Percentiles rank a stretch among this genome's conserved stretches.
phyloP scores from a whole-genome alignment of 495 filamentous ascomycete species.

The Chaetomidium leptoderma region DNA sequence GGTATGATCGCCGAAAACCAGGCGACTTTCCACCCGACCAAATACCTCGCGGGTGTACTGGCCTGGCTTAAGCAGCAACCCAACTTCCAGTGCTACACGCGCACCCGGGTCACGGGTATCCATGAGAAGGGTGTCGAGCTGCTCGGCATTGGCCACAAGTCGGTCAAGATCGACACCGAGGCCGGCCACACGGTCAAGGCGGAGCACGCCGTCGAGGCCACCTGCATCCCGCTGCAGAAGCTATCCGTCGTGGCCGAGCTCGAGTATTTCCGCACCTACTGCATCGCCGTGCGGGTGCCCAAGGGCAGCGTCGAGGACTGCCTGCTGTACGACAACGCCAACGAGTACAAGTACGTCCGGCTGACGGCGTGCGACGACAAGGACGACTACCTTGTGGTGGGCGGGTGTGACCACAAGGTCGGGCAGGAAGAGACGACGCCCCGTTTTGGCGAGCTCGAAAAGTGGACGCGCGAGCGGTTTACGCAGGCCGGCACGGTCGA shows the following conservation, averaged over 20 bases:
- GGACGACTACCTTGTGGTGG: constrained; percentile 55
- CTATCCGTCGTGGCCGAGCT: constrained; percentile 47
- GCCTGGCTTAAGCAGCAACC: constrained; percentile 47
- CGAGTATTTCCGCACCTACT: constrained; percentile 52
- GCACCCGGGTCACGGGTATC: constrained; percentile 46
- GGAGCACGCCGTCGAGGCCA: constrained; percentile 50
- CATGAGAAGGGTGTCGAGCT: constrained; percentile 44
- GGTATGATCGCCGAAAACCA: constrained; percentile 46
- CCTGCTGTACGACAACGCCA: constrained; percentile 52
- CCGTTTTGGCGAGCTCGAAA: constrained; percentile 46
- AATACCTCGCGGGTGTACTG: constrained; percentile 50
- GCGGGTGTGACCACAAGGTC: constrained; percentile 59
- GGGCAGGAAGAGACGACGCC: constrained; percentile 47
- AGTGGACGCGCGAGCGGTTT: constrained; percentile 52
- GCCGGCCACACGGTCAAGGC: constrained; percentile 45
- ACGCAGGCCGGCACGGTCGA: constrained; percentile 46
- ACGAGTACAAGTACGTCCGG: constrained; percentile 52
- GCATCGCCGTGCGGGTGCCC: constrained; percentile 54
- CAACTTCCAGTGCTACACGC: constrained; percentile 52
- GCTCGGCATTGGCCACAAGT: constrained; percentile 35
- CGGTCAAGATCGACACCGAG: constrained; percentile 43
- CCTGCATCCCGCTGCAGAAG: constrained; percentile 54
- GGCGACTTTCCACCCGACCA: constrained; percentile 56
- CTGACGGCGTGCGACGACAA: constrained; percentile 50
- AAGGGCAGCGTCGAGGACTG: constrained; percentile 49